A percentile compares a stretch with the other conserved stretches of the same genome.
phyloP scores from a whole-genome alignment of 2,329 filamentous ascomycete species.

The Microsporum canis region DNA sequence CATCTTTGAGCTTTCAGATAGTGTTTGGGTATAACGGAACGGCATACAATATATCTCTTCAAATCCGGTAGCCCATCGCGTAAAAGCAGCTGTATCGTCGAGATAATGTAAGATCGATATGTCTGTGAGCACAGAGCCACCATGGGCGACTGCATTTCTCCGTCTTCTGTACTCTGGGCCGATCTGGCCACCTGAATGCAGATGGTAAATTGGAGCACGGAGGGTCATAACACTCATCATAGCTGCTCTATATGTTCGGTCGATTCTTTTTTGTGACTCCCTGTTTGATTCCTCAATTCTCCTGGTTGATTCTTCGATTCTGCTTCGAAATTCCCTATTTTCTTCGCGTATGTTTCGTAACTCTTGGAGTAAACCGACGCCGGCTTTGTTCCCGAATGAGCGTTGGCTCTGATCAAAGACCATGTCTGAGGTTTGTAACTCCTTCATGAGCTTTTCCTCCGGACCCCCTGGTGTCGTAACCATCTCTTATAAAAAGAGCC shows the following conservation, averaged over 20 bases:
- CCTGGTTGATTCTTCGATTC: neutral
- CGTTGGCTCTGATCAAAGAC: neutral
- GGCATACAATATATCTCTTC: neutral
- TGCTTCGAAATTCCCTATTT: neutral
- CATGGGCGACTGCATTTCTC: neutral
- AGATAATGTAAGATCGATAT: neutral
- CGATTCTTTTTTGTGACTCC: neutral
- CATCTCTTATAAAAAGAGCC: too few species aligned
- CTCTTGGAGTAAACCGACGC: neutral
- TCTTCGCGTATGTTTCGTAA: neutral
- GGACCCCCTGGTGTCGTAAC: too few species aligned
- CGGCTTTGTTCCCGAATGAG: neutral
- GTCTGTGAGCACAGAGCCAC: neutral
- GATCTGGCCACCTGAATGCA: neutral
- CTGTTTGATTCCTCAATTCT: neutral
- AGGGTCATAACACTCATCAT: neutral
- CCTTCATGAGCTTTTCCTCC: too few species aligned
- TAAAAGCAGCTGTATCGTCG: neutral
- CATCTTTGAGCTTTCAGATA: neutral
- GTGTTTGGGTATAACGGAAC: neutral
- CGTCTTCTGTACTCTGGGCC: neutral
- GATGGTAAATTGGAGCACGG: neutral
- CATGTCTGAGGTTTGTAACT: neutral
- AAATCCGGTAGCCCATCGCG: neutral
- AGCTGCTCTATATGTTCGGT: neutral